phyloP scores from a whole-genome alignment of 345 rosid species.

The Brassica juncea region DNA sequence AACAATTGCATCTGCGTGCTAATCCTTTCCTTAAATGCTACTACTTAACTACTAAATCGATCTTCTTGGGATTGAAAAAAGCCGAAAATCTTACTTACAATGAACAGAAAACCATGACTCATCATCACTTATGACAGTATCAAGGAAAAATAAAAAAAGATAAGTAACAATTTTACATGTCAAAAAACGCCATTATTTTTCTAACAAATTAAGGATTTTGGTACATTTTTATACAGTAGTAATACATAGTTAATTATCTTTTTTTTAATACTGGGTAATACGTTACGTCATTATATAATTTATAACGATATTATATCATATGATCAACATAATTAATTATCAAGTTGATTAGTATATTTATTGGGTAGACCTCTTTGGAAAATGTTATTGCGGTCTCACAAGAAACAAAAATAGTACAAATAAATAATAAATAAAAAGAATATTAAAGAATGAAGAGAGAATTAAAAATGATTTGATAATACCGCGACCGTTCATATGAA shows the following conservation, averaged over 20 bases:
- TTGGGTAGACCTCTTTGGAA: slow-evolving; percentile 18
- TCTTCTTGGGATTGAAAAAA: slow-evolving; percentile 12
- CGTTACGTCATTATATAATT: too few species aligned
- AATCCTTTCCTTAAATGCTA: slow-evolving; percentile 25
- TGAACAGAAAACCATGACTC: slow-evolving; percentile 14
- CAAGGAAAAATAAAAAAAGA: background rate
- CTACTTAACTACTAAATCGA: slow-evolving; percentile 3
- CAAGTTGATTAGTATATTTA: background rate
- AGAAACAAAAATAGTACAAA: slow-evolving; percentile 3
- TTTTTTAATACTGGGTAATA: too few species aligned
- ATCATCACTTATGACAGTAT: slow-evolving; percentile 1
- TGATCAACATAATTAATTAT: background rate
- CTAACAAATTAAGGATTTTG: background rate
- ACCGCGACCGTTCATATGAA: slow-evolving; percentile 20
- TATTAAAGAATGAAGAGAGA: background rate
- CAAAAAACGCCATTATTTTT: background rate
- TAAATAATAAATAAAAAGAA: background rate
- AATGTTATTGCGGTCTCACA: slow-evolving; percentile 1
- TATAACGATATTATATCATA: too few species aligned
- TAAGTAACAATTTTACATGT: background rate
- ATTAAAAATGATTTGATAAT: background rate
- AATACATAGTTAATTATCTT: background rate
- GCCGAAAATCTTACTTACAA: background rate
- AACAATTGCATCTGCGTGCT: slow-evolving; percentile 4
- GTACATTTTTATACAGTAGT: background rate